Evolutionary conservation across 139 green algal species (phyloP).

Genomic region (Tetradesmus lagerheimii): DNA sequence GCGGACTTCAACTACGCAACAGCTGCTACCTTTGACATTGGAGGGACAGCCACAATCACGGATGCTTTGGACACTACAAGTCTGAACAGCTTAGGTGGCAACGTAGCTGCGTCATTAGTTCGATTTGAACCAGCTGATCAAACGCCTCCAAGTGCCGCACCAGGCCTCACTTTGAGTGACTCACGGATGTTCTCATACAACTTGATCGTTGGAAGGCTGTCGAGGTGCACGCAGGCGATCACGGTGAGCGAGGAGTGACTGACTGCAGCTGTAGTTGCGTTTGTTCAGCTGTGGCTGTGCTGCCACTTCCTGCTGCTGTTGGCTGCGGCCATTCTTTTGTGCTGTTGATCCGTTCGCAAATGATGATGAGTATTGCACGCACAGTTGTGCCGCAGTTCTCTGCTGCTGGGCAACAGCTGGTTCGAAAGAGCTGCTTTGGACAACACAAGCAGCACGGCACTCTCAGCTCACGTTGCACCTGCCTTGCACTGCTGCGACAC

Average conservation of each 20-base stretch:
- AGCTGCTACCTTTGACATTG: slow-evolving; percentile 17
- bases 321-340: no score
- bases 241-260: not conserved
- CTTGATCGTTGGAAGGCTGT: not conserved
- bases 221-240: not conserved
- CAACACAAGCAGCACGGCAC: not conserved
- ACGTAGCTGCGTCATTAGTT: not conserved
- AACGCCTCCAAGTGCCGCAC: not conserved
- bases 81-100: not conserved
- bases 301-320: not conserved
- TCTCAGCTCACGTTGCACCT: no score
- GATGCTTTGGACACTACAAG: not conserved
- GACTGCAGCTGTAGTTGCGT: not conserved
- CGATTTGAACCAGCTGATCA: slow-evolving; percentile 22
- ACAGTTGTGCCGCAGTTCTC: no score
- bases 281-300: not conserved
- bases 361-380: no score
- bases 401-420: no score
- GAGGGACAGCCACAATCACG: slow-evolving; percentile 12
- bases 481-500: no score
- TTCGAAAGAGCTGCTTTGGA: no score
- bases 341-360: no score
- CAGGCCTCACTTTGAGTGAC: not conserved
- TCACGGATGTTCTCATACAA: not conserved
- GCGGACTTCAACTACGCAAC: slow-evolving; percentile 16